Evolutionary conservation across 352 stramenopile genomes (phyloP).

Genomic region (Pilasporangium apinafurcum): DNA sequence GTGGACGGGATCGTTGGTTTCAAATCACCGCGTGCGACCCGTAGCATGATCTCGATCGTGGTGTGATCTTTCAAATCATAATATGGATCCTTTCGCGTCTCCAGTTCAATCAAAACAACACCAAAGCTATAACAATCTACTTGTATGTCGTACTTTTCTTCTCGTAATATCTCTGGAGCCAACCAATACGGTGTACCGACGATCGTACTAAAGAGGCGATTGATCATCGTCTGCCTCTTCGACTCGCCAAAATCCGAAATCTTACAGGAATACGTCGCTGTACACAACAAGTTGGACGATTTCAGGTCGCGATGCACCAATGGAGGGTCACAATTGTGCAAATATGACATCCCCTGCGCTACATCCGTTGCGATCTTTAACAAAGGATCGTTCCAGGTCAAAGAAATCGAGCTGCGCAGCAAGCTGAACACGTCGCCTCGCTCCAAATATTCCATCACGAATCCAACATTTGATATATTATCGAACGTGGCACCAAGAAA

Average conservation of each 20-base stretch:
- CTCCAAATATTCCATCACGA: constrained; percentile 78
- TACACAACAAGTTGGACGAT: constrained; percentile 71
- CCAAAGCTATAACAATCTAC: constrained; percentile 88
- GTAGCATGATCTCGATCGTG: constrained; percentile 82
- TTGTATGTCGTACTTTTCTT: constrained; percentile 76
- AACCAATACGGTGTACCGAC: constrained; percentile 85
- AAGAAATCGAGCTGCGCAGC: constrained; percentile 47
- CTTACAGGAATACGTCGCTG: constrained; percentile 72
- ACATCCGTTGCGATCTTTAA: constrained; percentile 80
- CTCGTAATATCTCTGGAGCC: constrained; percentile 76
- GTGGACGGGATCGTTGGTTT: constrained; percentile 58
- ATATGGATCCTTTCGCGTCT: constrained; percentile 71
- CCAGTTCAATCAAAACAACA: constrained; percentile 81
- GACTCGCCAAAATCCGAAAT: constrained; percentile 80
- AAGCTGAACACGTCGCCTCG: constrained; percentile 61
- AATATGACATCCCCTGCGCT: constrained; percentile 70
- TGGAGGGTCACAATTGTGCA: constrained; percentile 76
- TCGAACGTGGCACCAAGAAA: constrained; percentile 85
- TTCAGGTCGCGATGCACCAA: constrained; percentile 83
- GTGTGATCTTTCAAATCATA: constrained; percentile 46
- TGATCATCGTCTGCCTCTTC: constrained; percentile 40
- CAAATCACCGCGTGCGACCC: constrained; percentile 49
- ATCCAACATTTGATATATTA: constrained; percentile 67
- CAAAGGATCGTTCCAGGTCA: constrained; percentile 73
- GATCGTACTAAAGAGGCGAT: constrained; percentile 59